Evolutionary conservation across 129 eudicot genomes (phyloP).

Genomic region (Saussurea involucrata): DNA sequence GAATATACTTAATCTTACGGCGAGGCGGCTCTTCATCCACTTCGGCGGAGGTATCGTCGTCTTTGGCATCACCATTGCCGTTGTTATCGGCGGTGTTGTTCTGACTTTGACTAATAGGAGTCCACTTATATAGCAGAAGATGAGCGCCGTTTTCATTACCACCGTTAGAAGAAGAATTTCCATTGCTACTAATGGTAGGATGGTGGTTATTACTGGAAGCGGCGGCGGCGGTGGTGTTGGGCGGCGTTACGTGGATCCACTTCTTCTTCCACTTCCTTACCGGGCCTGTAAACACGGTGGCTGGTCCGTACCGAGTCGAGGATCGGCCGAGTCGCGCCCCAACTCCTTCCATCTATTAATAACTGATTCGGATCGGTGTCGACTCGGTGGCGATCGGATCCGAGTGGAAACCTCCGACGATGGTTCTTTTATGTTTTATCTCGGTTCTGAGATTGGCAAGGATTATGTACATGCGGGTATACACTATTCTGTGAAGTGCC

Average conservation of each 20-base stretch:
- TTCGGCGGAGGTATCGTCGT: constrained; percentile 21
- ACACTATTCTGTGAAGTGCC: neutral
- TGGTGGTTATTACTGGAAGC: constrained; percentile 23
- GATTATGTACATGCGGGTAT: constrained; percentile 27
- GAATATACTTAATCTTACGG: constrained; percentile 78
- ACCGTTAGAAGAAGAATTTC: constrained; percentile 32
- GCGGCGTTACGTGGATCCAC: constrained; percentile 72
- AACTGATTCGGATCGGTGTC: constrained; percentile 23
- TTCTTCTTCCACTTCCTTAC: constrained; percentile 97
- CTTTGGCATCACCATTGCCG: constrained; percentile 26
- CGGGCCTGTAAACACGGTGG: constrained; percentile 91
- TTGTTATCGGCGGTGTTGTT: constrained; percentile 15
- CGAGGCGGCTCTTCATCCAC: constrained; percentile 55
- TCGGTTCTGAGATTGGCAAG: neutral
- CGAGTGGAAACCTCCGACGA: constrained; percentile 4
- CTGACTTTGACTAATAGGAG: constrained; percentile 55
- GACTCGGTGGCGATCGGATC: constrained; percentile 40
- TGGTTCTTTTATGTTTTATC: neutral
- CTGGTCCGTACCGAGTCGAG: constrained; percentile 85
- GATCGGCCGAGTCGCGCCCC: constrained; percentile 96
- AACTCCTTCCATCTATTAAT: constrained; percentile 75
- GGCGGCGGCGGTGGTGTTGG: constrained; percentile 25
- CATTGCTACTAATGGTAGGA: constrained; percentile 28
- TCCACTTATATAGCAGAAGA: constrained; percentile 75
- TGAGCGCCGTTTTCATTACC: constrained; percentile 50